Conservation (phyloP, 2,329 filamentous ascomycete species). For the Neobulgaria alba region DNA sequence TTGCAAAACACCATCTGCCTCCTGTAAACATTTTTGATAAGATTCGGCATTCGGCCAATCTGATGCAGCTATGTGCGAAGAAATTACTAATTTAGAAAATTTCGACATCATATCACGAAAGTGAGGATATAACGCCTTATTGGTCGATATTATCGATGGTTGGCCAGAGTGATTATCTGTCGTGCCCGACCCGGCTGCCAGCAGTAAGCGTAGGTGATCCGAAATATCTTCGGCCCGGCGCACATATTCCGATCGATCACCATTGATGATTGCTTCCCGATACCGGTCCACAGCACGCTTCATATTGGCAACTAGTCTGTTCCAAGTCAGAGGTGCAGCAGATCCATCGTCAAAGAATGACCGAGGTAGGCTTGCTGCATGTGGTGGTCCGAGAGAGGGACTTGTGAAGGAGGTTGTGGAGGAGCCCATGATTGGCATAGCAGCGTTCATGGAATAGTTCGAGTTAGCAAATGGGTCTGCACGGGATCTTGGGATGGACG, state of each 20-base stretch:
- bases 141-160: conserved; percentile 97
- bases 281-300: conserved; percentile 83
- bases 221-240: conserved; percentile 95
- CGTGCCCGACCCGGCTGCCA: conserved; percentile 93
- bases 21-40: conserved; percentile 87
- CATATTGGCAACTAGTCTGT: conserved; percentile 85
- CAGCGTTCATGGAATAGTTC: conserved; percentile 44
- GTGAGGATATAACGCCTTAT: conserved; percentile 93
- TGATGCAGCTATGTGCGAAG: conserved; percentile 91
- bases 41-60: conserved; percentile 94
- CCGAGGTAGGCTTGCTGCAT: conserved; percentile 53
- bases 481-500: conserved; percentile 48
- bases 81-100: conserved; percentile 97
- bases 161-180: conserved; percentile 98
- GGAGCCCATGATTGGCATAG: conserved; percentile 24
- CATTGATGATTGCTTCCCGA: conserved; percentile 76
- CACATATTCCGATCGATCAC: conserved; percentile 83
- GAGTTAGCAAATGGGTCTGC: conserved; percentile 46
- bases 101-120: conserved; percentile 99
- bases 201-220: conserved; percentile 82
- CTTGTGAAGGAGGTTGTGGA: conserved; percentile 50
- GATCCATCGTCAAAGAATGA: conserved; percentile 90
- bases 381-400: conserved; percentile 27
- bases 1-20: conserved; percentile 91
- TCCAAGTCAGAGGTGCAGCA: conserved; percentile 77